Evolutionary conservation across 805 yeast species (phyloP), one percentile per base, ranked within the genome.

Genomic region (Cyberlindnera petersonii): DNA sequence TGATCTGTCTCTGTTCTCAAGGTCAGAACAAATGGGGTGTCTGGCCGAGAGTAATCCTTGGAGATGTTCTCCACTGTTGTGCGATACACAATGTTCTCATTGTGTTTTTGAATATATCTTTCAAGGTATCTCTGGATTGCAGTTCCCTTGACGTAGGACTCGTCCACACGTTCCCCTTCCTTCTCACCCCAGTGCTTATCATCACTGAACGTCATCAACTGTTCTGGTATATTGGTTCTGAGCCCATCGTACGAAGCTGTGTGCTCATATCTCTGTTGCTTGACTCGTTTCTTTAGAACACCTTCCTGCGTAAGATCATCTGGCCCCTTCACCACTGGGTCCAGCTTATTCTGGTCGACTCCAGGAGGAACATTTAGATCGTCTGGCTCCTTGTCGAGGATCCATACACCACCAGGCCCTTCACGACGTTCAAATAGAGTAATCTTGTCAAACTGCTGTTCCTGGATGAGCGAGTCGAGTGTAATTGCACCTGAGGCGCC

Each of bases 41-140:
- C 28, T 40, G 19, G 17, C 9, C 19, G 15, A 5, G 45, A 26
- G 19, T 43, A 43, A 28, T 48, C 51, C 43, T 51, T 55, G 8
- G 37, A 27, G 13, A 71, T 60, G 17, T 60, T 62, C 44, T 71
- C 75, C 13, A 71, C 66, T 0, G 72, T 60, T 3, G 74, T 61
- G 6, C 50, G 50, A 22, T 43, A 49, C 1, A 49, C 53, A 5
- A 70, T 43, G 5, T 54, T 45, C 8, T 58, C 58, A 6, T 44
- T 9, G 33, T 48, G 37, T 38, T 64, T 53, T 2, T 40, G 14
- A 16, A 73, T 50, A 50, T 80, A 85, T 11, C 60, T 44, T 29
- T 65, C 60, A 36, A 85, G 53, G 57, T 85, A 86, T 20, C 68
- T 48, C 26, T 68, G 66, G 9, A 85, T 85, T 17, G 74, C 79